These are phyloP conservation scores for Entomortierella lignicola DNA, from an alignment of 192 early-diverging fungal species.

Conservation along the genomic window DNA sequence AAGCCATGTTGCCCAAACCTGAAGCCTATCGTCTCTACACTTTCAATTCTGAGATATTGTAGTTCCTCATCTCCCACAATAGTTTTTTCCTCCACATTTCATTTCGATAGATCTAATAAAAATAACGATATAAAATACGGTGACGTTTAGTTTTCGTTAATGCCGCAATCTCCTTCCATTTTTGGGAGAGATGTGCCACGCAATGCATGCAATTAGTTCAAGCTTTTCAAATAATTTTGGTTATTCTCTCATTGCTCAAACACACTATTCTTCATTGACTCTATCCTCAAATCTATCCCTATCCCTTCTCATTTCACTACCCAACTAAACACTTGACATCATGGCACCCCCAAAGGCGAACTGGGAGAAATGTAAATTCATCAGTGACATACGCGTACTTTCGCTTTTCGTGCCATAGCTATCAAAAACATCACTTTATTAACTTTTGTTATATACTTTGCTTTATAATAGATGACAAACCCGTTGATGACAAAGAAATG, in stretches of 20 bases:
- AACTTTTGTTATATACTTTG: no score
- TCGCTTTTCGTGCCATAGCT: background rate
- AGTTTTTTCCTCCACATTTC: no score
- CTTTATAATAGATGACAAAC: constrained; percentile 74
- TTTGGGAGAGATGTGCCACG: background rate
- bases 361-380: constrained; percentile 96
- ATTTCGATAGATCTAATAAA: no score
- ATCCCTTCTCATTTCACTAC: background rate
- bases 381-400: background rate
- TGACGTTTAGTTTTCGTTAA: no score
- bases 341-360: constrained; percentile 90
- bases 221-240: background rate
- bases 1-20: no score
- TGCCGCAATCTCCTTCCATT: constrained; percentile 2
- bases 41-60: no score
- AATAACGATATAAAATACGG: no score
- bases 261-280: background rate
- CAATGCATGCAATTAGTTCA: background rate
- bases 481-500: constrained; percentile 78
- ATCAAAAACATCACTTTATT: no score
- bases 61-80: no score
- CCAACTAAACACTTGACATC: background rate
- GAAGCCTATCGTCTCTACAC: no score
- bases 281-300: background rate
- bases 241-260: background rate